Percentiles rank a stretch among this genome's conserved stretches.
Evolutionary conservation across 345 rosid genomes (phyloP).

Genomic region (Psidium guajava): DNA sequence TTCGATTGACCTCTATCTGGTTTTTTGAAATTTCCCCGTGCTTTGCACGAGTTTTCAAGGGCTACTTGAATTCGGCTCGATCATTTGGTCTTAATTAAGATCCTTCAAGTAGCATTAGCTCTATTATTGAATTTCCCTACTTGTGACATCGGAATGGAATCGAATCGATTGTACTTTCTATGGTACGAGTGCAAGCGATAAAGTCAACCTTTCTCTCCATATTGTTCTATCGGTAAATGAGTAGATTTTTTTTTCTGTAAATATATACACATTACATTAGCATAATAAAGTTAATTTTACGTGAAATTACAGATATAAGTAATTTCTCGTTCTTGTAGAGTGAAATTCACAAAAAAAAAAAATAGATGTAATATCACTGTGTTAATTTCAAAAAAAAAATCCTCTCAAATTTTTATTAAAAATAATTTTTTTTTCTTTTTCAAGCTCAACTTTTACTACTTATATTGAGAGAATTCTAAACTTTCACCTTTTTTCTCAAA

Average conservation of each 20-base stretch:
- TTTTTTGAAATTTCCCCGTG: background rate
- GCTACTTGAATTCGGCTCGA: background rate
- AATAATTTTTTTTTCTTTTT: accelerated
- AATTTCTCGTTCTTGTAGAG: background rate
- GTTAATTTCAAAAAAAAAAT: background rate
- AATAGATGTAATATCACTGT: background rate
- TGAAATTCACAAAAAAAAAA: accelerated
- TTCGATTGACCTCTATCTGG: background rate
- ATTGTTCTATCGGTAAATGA: background rate
- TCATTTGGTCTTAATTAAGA: background rate
- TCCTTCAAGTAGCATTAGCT: background rate
- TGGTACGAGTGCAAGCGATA: background rate
- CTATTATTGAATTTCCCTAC: background rate
- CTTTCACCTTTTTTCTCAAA: background rate
- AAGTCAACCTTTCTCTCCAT: background rate
- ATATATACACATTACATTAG: background rate
- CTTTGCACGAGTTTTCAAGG: background rate
- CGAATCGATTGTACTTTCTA: background rate
- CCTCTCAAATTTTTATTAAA: background rate
- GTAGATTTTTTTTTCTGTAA: background rate
- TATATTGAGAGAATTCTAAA: background rate
- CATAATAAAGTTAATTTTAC: background rate
- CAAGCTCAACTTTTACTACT: background rate
- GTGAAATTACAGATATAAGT: background rate
- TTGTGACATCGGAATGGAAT: background rate